These are phyloP conservation scores for Hypoxylon sp. DNA, from an alignment of 2,329 filamentous ascomycete species.

Conservation along the genomic window DNA sequence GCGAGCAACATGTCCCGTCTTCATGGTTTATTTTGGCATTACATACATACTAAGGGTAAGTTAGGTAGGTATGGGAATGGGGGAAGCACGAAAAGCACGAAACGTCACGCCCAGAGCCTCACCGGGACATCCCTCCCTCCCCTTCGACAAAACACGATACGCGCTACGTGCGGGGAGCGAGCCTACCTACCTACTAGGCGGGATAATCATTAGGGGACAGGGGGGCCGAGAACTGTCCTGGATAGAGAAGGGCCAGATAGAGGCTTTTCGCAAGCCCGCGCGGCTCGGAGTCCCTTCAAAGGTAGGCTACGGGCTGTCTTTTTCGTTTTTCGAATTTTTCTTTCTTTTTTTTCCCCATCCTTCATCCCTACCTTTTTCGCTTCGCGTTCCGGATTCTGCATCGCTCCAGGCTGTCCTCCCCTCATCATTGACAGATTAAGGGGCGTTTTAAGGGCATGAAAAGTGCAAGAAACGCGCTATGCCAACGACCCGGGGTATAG, in stretches of 20 bases:
- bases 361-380: slow-evolving; percentile 1
- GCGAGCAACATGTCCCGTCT: neutral
- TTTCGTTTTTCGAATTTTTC: neutral
- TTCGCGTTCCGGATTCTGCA: neutral
- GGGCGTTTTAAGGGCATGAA: slow-evolving; percentile 25
- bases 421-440: slow-evolving; percentile 8
- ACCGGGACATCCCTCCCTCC: slow-evolving; percentile 20
- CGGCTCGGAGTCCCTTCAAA: neutral
- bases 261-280: slow-evolving; percentile 11
- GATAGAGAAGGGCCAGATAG: slow-evolving; percentile 13
- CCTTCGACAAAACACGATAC: neutral
- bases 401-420: neutral
- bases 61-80: neutral
- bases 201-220: slow-evolving; percentile 15
- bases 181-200: slow-evolving; percentile 13
- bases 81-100: neutral
- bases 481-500: neutral
- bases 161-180: slow-evolving; percentile 27
- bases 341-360: neutral
- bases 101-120: slow-evolving; percentile 35
- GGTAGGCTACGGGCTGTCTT: slow-evolving; percentile 18
- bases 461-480: slow-evolving; percentile 23
- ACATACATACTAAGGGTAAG: neutral
- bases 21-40: neutral
- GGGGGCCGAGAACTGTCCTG: slow-evolving; percentile 2